Evolutionary conservation across 2,329 filamentous ascomycete genomes (phyloP), one percentile per base, ranked within the genome.

Genomic region (Xylariaceae sp.): DNA sequence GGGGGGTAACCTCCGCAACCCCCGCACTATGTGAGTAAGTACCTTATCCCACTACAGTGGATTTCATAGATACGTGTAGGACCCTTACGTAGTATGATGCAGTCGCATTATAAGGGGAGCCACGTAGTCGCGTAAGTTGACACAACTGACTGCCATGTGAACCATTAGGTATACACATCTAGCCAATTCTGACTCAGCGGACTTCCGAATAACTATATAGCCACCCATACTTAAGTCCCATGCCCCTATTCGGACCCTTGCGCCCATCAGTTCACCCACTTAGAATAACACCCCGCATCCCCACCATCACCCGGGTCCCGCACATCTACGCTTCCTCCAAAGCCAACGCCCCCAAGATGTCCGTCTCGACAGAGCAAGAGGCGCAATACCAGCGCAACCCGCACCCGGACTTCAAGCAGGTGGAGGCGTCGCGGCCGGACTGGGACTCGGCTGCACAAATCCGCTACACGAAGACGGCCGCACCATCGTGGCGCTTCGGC

Each of bases 371-470:
- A 46, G 56, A 65, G 48, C 19, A 49, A 10, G 69, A 70, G 48
- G 62, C 64, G 32, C 65, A 65, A 78, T 83, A 59, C 62, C 77
- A 86, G 70, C 84, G 85, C 70, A 89, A 89, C 72, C 85, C 84
- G 1, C 88, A 91, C 73, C 83, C 83, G 2, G 87, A 93, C 76
- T 93, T 93, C 79, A 89, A 90, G 68, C 73, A 76, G 19, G 85
- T 90, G 52, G 87, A 93, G 75, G 79, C 79, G 41, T 81, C 81
- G 9, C 85, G 90, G 3, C 83, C 86, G 0, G 76, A 81, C 54
- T 92, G 83, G 75, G 78, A 87, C 66, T 62, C 71, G 16, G 56
- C 69, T 5, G 68, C 75, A 16, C 61, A 70, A 48, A 84, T 86
- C 68, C 77, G 74, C 56, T 84, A 79, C 73, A 88, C 83, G 19